phyloP scores from a whole-genome alignment of 305 asterid species.

The Fraxinus latifolia region DNA sequence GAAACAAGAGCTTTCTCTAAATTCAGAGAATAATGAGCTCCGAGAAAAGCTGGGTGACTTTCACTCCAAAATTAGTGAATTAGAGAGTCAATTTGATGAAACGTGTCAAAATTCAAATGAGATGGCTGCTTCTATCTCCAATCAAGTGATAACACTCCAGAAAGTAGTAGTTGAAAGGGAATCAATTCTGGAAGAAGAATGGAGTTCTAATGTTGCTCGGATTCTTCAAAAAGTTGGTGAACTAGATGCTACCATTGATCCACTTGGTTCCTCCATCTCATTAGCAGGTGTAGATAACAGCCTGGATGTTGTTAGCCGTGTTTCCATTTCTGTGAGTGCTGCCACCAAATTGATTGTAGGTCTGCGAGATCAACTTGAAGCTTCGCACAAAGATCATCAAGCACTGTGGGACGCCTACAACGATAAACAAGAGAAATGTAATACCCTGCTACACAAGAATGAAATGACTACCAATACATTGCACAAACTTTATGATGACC shows the following conservation, averaged over 20 bases:
- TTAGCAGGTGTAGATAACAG: constrained; percentile 31
- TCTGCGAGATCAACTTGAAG: constrained; percentile 57
- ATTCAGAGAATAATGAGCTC: constrained; percentile 56
- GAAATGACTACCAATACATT: constrained; percentile 42
- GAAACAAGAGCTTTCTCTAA: constrained; percentile 52
- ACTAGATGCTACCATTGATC: constrained; percentile 51
- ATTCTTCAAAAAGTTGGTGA: constrained; percentile 48
- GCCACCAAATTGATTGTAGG: constrained; percentile 56
- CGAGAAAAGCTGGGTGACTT: constrained; percentile 43
- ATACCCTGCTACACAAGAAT: constrained; percentile 34
- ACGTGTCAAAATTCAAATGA: constrained; percentile 48
- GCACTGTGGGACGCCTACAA: constrained; percentile 38
- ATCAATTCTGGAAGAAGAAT: constrained; percentile 48
- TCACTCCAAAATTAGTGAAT: constrained; percentile 45
- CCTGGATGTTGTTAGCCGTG: constrained; percentile 39
- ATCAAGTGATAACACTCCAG: constrained; percentile 52
- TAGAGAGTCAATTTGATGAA: constrained; percentile 57
- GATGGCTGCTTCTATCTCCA: constrained; percentile 48
- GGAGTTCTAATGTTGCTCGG: constrained; percentile 55
- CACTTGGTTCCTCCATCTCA: constrained; percentile 27
- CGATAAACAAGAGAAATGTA: constrained; percentile 31
- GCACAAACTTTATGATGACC: constrained; percentile 45
- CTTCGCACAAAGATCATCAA: constrained; percentile 43
- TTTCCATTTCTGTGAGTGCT: constrained; percentile 57
- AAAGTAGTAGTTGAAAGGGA: constrained; percentile 57